These are phyloP conservation scores for Kazachstania sp. DNA, from an alignment of 1,139 yeast genomes.

Conservation along the genomic window DNA sequence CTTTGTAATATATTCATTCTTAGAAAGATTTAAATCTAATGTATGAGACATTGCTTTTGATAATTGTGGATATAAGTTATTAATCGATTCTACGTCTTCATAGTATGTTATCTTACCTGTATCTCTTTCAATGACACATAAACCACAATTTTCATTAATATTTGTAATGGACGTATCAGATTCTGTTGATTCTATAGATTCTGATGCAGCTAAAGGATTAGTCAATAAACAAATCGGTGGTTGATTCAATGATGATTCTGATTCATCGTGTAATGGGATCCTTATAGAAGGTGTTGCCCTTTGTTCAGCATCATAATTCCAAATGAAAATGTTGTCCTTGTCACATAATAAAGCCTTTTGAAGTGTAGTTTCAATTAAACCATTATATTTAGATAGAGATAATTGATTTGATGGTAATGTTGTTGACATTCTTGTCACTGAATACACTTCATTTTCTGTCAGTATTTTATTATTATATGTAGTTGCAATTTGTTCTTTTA, in stretches of 20 bases:
- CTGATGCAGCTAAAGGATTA: constrained; percentile 57
- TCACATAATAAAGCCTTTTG: constrained; percentile 49
- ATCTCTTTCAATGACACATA: constrained; percentile 21
- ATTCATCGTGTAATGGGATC: constrained; percentile 33
- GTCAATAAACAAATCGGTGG: constrained; percentile 58
- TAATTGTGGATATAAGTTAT: constrained; percentile 31
- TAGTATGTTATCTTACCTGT: constrained; percentile 45
- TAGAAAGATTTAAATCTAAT: constrained; percentile 33
- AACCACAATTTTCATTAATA: constrained; percentile 35
- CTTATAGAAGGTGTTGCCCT: constrained; percentile 46
- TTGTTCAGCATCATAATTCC: constrained; percentile 61
- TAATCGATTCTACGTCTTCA: constrained; percentile 33
- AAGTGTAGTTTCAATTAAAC: constrained; percentile 47
- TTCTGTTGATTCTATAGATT: constrained; percentile 18
- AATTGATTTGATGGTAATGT: constrained; percentile 7
- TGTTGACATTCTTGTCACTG: constrained; percentile 18
- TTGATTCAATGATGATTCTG: constrained; percentile 26
- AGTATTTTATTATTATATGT: constrained; percentile 11
- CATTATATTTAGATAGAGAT: constrained; percentile 21
- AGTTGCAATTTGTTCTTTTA: not conserved
- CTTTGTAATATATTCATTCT: constrained; percentile 48
- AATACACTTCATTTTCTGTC: constrained; percentile 28
- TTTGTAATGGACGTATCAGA: not conserved
- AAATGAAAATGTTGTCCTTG: constrained; percentile 48
- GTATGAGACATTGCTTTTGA: constrained; percentile 27